Evolutionary conservation across 2,329 filamentous ascomycete species (phyloP).

Genomic region (Fusarium vanettenii): DNA sequence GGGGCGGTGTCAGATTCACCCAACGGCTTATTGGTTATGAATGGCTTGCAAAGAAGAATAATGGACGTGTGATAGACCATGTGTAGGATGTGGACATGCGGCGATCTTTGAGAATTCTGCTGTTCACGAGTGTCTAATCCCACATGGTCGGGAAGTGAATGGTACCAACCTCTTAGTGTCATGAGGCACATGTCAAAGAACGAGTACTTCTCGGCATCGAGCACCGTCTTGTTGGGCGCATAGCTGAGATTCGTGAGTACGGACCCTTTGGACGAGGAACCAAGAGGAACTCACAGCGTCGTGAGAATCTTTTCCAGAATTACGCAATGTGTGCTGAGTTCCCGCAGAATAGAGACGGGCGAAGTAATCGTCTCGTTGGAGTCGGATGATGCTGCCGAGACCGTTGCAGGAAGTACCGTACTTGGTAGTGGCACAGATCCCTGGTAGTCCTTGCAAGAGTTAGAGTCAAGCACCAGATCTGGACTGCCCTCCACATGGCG

Average conservation of each 20-base stretch:
- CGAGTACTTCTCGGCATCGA: neutral
- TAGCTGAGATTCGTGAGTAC: neutral
- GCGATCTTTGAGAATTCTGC: neutral
- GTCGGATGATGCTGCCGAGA: too few species aligned
- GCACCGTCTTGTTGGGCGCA: neutral
- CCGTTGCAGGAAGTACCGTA: neutral
- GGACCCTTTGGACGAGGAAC: neutral
- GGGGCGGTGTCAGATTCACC: neutral
- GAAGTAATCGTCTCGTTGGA: neutral
- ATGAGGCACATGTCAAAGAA: neutral
- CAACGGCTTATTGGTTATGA: neutral
- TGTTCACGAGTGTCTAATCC: neutral
- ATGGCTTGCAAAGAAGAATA: neutral
- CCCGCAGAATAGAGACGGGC: neutral
- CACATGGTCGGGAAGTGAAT: neutral
- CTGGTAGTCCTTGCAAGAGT: neutral
- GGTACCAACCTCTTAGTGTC: neutral
- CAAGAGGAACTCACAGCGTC: neutral
- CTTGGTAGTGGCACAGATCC: neutral
- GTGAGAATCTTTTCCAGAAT: slow-evolving; percentile 14
- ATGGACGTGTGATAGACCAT: neutral
- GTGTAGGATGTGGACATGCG: neutral
- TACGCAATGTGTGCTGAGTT: neutral
- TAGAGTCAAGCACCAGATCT: neutral
- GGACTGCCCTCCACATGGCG: too few species aligned